These are phyloP conservation scores for Suillus placidus DNA, from an alignment of 768 basidiomycete genomes.

Conservation along the genomic window DNA sequence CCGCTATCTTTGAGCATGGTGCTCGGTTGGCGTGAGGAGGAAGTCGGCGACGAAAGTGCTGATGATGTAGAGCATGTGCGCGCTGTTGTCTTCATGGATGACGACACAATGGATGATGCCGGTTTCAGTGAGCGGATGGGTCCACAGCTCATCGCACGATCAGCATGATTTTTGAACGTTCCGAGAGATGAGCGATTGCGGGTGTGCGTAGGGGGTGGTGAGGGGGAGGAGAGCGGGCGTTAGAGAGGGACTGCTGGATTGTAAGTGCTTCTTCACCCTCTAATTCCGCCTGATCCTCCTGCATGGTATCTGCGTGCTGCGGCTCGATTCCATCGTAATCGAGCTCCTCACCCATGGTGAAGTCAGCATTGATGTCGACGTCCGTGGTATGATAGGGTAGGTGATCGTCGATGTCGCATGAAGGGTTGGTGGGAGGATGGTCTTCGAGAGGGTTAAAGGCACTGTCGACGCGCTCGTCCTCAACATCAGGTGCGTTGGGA, in stretches of 20 bases:
- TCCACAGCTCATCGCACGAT: neutral
- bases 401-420: too few relatives aligned
- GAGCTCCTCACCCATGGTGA: too few relatives aligned
- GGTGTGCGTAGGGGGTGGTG: neutral
- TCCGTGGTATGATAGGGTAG: too few relatives aligned
- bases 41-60: neutral
- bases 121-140: neutral
- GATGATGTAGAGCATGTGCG: neutral
- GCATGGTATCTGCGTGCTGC: too few relatives aligned
- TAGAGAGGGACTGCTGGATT: neutral
- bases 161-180: neutral
- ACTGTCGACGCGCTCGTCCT: too few relatives aligned
- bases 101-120: neutral
- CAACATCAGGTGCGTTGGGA: too few relatives aligned
- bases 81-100: neutral
- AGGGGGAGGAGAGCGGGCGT: neutral
- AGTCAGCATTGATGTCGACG: too few relatives aligned
- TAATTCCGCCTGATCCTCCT: neutral
- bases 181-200: too few relatives aligned
- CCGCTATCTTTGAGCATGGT: neutral
- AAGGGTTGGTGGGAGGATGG: too few relatives aligned
- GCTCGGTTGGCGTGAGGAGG: neutral
- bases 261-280: neutral
- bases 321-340: too few relatives aligned
- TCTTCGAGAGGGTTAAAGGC: too few relatives aligned